Base-by-base conservation (phyloP, 352 stramenopile species). In the Globisporangium irregulare region DNA sequence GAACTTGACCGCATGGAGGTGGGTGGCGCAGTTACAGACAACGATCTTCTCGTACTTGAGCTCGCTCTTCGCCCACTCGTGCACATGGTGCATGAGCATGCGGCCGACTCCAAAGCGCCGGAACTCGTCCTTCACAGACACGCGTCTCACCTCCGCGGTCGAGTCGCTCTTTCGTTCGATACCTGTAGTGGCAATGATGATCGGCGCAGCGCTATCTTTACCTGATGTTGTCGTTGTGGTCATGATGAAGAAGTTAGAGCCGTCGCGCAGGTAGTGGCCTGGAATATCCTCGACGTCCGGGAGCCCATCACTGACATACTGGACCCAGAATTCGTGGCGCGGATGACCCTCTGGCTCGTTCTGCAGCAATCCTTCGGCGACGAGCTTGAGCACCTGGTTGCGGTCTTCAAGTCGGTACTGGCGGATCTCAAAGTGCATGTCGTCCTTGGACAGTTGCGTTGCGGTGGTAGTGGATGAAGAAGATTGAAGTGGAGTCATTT, bases 291-390 rank as follows among this genome's bases (percentile, higher is more conserved):
- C 58, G 15, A 71, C 22, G 36, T 71, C 58, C 1, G 71, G 60
- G 22, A 86, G n/a, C 54, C 59, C 70, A 24, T 69, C 41, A 48
- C 67, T 27, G 7, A 82, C 48, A 59, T 75, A 73, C 24, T 67
- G 32, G 4, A 51, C 18, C 58, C 68, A 75, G 25, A 77, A 24
- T 14, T 53, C 1, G 62, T 72, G 38, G 25, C 54, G 22, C 4
- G 59, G 46, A 14, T 61, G n/a, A n/a, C 58, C 67, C 57, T 14
- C 6, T 4, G 64, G 18, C 7, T 62, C 59, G 50, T 73, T 69
- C 29, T 25, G 22, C 3, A 68, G 27, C 34, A 72, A 53, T 0
- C 71, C 66, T 4, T 66, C 32, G 20, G 46, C 51, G 59, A 78
- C 76, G 51, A 80, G 43, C 18, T 60, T 51, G 25, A 68, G 24